Conservation (phyloP, 345 rosid species). For the Eucalyptus marginata region DNA sequence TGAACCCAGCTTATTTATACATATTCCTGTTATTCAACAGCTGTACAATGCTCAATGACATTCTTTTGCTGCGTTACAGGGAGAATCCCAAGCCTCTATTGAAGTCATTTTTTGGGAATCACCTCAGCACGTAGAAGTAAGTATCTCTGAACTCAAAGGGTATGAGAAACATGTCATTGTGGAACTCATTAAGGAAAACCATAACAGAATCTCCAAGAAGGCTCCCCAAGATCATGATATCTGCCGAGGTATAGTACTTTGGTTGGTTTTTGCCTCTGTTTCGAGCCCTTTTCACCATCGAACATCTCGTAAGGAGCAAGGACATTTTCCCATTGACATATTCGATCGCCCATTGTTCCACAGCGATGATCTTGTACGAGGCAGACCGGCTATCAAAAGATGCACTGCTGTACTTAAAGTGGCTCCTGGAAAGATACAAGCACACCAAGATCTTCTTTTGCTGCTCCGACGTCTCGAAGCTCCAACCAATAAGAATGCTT, state of each 20-base stretch:
- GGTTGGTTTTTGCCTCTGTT: background rate
- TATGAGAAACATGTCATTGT: conserved; percentile 48
- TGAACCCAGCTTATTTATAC: background rate
- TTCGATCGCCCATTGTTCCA: background rate
- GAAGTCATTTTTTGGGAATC: conserved; percentile 27
- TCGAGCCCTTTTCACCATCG: background rate
- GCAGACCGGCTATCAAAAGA: conserved; percentile 45
- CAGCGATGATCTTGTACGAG: conserved; percentile 38
- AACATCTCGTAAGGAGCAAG: background rate
- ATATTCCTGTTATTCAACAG: background rate
- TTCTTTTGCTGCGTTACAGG: conserved; percentile 8
- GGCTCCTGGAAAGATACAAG: conserved; percentile 42
- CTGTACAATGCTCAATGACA: background rate
- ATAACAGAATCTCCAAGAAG: background rate
- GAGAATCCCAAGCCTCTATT: conserved; percentile 25
- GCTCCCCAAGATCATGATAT: background rate
- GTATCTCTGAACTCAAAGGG: conserved; percentile 40
- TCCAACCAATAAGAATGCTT: conserved; percentile 30
- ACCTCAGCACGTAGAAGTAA: conserved; percentile 37
- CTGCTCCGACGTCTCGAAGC: conserved; percentile 44
- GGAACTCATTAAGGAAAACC: conserved; percentile 45
- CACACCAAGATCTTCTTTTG: conserved; percentile 38
- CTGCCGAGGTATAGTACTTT: conserved; percentile 15
- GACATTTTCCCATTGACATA: background rate
- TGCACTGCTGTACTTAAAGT: conserved; percentile 35